Conservation (phyloP, 169 alveolate genomes). For the Amoebophrya sp. region DNA sequence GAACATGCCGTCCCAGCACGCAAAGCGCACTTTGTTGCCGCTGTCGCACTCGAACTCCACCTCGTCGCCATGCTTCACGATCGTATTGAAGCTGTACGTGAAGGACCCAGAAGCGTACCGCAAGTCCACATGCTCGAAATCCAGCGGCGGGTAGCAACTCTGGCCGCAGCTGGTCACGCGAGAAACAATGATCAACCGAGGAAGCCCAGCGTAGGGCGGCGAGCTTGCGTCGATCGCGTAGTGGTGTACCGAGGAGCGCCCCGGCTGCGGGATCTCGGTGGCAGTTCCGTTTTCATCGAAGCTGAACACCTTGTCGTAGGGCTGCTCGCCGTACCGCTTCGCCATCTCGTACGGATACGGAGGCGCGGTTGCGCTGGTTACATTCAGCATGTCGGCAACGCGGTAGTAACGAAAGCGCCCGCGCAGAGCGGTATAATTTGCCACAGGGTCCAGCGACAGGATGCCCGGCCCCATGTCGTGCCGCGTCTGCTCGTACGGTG, state of each 20-base stretch:
- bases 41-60: neutral
- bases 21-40: neutral
- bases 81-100: neutral
- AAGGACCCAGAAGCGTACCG: neutral
- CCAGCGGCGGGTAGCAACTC: neutral
- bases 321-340: neutral
- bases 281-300: neutral
- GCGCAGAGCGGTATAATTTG: neutral
- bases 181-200: neutral
- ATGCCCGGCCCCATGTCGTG: neutral
- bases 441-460: neutral
- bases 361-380: neutral
- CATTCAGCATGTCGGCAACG: neutral
- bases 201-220: neutral
- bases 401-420: neutral
- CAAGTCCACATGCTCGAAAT: neutral
- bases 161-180: neutral
- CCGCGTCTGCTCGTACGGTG: neutral
- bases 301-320: neutral
- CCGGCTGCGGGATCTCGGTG: neutral
- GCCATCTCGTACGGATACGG: neutral
- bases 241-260: neutral
- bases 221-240: neutral
- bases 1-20: neutral
- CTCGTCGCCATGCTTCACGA: neutral